These are phyloP conservation scores for Coemansia sp. DNA, from an alignment of 192 early-diverging fungal genomes.

Conservation along the genomic window DNA sequence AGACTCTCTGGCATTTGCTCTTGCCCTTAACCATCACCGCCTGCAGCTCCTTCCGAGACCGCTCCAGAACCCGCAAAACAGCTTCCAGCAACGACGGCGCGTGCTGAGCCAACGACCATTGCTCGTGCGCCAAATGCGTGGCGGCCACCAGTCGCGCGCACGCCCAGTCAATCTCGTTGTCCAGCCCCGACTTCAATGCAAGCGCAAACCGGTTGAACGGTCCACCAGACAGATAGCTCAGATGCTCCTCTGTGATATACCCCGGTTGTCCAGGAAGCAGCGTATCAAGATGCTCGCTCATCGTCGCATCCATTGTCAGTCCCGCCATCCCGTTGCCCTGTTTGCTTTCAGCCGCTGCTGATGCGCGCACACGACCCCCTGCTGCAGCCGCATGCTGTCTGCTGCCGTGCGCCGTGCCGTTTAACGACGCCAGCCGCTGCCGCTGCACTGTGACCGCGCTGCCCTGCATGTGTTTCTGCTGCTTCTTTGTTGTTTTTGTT, in stretches of 20 bases:
- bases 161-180: constrained; percentile 57
- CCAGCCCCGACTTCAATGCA: constrained; percentile 42
- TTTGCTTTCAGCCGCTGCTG: constrained; percentile 10
- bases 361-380: neutral
- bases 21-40: neutral
- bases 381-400: neutral
- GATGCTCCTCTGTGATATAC: constrained; percentile 43
- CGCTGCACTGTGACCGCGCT: neutral
- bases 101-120: constrained; percentile 30
- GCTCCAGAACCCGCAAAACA: constrained; percentile 33
- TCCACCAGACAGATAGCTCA: constrained; percentile 34
- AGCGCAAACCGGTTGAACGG: constrained; percentile 53
- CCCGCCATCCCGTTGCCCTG: neutral
- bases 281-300: neutral
- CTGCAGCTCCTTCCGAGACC: constrained; percentile 30
- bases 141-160: constrained; percentile 38
- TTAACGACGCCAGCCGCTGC: constrained; percentile 31
- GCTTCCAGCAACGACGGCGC: constrained; percentile 53
- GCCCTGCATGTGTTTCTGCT: neutral
- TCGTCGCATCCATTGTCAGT: neutral
- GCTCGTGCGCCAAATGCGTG: constrained; percentile 33
- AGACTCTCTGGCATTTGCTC: neutral
- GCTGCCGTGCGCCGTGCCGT: constrained; percentile 12
- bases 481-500: neutral
- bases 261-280: neutral